Conservation (phyloP, 1,284 basidiomycete genomes). For the Omphalotus olearius region DNA sequence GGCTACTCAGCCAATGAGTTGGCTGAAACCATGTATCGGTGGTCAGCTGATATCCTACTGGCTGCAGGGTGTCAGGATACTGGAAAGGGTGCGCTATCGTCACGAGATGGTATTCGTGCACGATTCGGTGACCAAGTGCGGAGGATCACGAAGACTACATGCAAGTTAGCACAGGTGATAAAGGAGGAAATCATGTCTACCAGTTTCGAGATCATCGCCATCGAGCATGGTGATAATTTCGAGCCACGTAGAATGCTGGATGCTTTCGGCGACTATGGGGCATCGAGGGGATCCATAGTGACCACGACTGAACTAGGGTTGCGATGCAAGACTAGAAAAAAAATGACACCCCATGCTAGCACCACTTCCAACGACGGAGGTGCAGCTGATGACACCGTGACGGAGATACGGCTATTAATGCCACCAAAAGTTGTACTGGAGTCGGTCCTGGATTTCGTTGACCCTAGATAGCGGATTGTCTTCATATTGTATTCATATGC, state of each 20-base stretch:
- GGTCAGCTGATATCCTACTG: conserved; percentile 61
- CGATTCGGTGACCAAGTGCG: conserved; percentile 56
- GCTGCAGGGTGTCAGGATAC: conserved; percentile 51
- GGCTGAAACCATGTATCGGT: conserved; percentile 64
- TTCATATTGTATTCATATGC: no score
- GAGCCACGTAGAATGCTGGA: conserved; percentile 56
- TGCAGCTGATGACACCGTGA: conserved; percentile 32
- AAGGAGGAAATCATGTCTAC: conserved; percentile 71
- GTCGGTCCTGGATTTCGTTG: conserved; percentile 58
- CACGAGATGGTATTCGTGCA: conserved; percentile 40
- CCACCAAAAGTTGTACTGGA: conserved; percentile 71
- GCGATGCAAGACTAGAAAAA: conserved; percentile 53
- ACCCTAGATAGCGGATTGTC: conserved; percentile 25
- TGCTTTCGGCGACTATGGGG: conserved; percentile 59
- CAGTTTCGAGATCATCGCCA: conserved; percentile 61
- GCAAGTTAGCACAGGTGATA: conserved; percentile 53
- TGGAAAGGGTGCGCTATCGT: conserved; percentile 29
- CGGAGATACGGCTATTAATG: conserved; percentile 55
- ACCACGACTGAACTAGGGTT: conserved; percentile 70
- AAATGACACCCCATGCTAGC: conserved; percentile 15
- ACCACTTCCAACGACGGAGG: conserved; percentile 19
- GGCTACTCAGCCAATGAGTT: conserved; percentile 65
- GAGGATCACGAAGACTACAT: conserved; percentile 58
- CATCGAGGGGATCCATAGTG: conserved; percentile 46
- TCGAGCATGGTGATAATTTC: conserved; percentile 48